Evolutionary conservation across 2,329 filamentous ascomycete species (phyloP).

Genomic region (Fusarium kyushuense): DNA sequence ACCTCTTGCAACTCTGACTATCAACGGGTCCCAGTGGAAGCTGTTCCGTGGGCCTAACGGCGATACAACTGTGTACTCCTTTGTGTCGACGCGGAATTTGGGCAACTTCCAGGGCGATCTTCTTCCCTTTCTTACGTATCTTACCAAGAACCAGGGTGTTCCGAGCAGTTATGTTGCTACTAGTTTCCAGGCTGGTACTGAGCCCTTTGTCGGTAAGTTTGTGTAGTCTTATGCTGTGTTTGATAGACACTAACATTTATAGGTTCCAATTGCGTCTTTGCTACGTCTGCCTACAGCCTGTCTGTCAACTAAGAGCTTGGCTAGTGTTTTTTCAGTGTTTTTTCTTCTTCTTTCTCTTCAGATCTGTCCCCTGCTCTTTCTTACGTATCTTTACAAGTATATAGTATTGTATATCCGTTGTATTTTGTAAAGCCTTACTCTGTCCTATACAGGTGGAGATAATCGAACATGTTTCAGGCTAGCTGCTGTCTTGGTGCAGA

Average conservation of each 20-base stretch:
- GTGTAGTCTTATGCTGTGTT: fast-evolving
- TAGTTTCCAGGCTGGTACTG: slow-evolving; percentile 59
- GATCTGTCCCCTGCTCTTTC: background rate
- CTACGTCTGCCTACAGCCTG: slow-evolving; percentile 34
- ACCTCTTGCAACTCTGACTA: slow-evolving; percentile 57
- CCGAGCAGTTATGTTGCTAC: slow-evolving; percentile 40
- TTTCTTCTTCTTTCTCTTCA: background rate
- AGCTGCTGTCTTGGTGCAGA: background rate
- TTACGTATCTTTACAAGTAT: background rate
- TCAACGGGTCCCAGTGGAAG: slow-evolving; percentile 67
- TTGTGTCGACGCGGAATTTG: slow-evolving; percentile 56
- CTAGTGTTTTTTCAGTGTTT: background rate
- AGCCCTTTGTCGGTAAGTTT: slow-evolving; percentile 64
- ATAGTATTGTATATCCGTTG: background rate
- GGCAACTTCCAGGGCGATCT: slow-evolving; percentile 68
- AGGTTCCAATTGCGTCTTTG: slow-evolving; percentile 40
- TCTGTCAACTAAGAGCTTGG: slow-evolving; percentile 21
- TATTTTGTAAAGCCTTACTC: background rate
- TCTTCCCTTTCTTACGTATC: slow-evolving; percentile 67
- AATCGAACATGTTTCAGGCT: background rate
- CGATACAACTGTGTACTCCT: slow-evolving; percentile 70
- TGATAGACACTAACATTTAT: background rate
- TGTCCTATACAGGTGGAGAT: background rate
- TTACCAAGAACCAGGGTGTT: slow-evolving; percentile 60
- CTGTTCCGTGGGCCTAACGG: slow-evolving; percentile 72